Conservation (phyloP, 768 basidiomycete species). For the Auricularia auricula-judae region DNA sequence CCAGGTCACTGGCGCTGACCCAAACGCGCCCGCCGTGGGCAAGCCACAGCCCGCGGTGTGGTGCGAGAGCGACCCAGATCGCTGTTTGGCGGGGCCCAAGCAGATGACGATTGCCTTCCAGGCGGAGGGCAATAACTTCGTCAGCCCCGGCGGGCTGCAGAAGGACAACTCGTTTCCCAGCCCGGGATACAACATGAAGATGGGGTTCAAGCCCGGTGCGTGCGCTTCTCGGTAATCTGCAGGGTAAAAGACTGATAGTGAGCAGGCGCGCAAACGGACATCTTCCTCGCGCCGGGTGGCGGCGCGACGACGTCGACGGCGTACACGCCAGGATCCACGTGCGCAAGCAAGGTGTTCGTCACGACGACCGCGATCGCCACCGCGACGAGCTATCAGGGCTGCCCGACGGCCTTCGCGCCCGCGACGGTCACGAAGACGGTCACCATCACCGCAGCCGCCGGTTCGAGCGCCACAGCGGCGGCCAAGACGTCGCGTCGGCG, state of each 20-base stretch:
- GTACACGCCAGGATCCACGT: too few species aligned
- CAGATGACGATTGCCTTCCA: constrained; percentile 6
- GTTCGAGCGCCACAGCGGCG: not conserved
- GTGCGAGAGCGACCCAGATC: constrained; percentile 4
- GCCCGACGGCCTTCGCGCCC: not conserved
- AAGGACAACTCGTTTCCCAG: constrained; percentile 2
- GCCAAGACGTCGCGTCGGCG: not conserved
- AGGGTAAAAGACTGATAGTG: not conserved
- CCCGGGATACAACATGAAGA: not conserved
- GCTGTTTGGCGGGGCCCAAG: constrained; percentile 6
- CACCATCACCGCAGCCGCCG: not conserved
- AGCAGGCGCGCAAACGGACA: not conserved
- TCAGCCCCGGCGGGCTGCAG: not conserved
- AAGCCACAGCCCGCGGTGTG: constrained; percentile 4
- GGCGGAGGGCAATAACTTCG: constrained; percentile 6
- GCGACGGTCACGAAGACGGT: not conserved
- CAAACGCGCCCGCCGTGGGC: not conserved
- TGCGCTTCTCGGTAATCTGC: not conserved
- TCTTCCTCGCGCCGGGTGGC: not conserved
- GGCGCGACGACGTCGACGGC: too few species aligned
- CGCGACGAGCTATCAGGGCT: not conserved
- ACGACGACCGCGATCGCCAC: not conserved
- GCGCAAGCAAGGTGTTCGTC: not conserved
- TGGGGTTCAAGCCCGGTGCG: constrained; percentile 1
- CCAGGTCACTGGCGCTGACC: constrained; percentile 2